A percentile compares a stretch with the other conserved stretches of the same genome.
phyloP scores from a whole-genome alignment of 768 basidiomycete species.

The Mycena polygramma region DNA sequence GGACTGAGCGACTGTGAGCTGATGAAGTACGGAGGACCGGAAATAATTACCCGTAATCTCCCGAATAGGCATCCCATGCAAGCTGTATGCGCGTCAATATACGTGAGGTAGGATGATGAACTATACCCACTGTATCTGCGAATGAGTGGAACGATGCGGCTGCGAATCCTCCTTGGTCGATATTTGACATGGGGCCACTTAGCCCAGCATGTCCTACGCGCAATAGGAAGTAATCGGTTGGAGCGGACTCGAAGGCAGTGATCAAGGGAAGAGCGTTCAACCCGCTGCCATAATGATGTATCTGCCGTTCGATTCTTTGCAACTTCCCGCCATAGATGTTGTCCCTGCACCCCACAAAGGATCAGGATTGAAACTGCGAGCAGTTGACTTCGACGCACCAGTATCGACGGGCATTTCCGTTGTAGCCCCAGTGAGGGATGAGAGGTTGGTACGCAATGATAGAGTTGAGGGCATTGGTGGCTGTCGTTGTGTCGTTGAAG shows the following conservation, averaged over 20 bases:
- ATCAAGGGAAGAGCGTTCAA: slow-evolving; percentile 69
- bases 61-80: slow-evolving; percentile 70
- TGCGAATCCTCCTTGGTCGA: slow-evolving; percentile 70
- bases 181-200: slow-evolving; percentile 66
- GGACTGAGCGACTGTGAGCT: slow-evolving; percentile 42
- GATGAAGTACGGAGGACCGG: background rate
- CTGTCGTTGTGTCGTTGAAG: slow-evolving; percentile 66
- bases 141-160: slow-evolving; percentile 73
- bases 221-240: slow-evolving; percentile 64
- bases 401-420: slow-evolving; percentile 70
- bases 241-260: slow-evolving; percentile 59
- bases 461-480: slow-evolving; percentile 66
- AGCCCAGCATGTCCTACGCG: slow-evolving; percentile 67
- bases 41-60: slow-evolving; percentile 60
- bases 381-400: slow-evolving; percentile 51
- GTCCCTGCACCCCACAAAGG: slow-evolving; percentile 54
- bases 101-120: background rate
- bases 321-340: slow-evolving; percentile 70
- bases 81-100: slow-evolving; percentile 40
- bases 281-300: slow-evolving; percentile 71
- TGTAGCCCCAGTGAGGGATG: slow-evolving; percentile 73
- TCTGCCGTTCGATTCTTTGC: slow-evolving; percentile 66
- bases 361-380: slow-evolving; percentile 5
- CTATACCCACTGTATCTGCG: slow-evolving; percentile 55
- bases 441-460: slow-evolving; percentile 70